Percentiles rank a stretch among this genome's conserved stretches.
Conservation (phyloP, 2,329 filamentous ascomycete genomes). For the Xylaria sp. region DNA sequence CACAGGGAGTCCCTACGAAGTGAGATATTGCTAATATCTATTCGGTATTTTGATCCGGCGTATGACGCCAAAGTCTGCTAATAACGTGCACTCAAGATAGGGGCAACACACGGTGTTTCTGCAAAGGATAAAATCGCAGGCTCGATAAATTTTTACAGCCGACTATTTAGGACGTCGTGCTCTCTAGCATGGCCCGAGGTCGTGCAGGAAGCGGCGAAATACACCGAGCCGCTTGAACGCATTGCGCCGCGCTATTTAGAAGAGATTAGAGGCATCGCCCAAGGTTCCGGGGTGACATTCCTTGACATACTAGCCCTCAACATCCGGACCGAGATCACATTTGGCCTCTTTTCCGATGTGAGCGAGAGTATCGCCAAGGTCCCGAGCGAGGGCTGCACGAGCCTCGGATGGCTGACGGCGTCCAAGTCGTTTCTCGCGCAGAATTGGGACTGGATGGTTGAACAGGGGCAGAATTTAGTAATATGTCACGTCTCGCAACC, state of each 20-base stretch:
- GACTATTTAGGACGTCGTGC: conserved; percentile 51
- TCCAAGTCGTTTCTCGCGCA: conserved; percentile 58
- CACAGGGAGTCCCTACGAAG: conserved; percentile 31
- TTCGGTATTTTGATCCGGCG: neutral
- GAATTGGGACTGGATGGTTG: conserved; percentile 70
- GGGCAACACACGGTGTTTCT: conserved; percentile 50
- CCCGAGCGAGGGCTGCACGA: conserved; percentile 66
- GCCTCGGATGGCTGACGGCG: conserved; percentile 57
- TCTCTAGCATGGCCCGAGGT: conserved; percentile 51
- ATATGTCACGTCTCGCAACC: conserved; percentile 58
- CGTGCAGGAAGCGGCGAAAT: conserved; percentile 55
- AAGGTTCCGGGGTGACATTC: conserved; percentile 58
- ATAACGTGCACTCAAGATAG: conserved; percentile 47
- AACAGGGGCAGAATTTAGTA: conserved; percentile 62
- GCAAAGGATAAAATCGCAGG: conserved; percentile 49
- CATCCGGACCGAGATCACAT: conserved; percentile 67
- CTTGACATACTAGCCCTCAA: conserved; percentile 69
- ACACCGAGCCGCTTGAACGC: conserved; percentile 57
- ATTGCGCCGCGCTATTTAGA: conserved; percentile 53
- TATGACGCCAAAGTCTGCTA: conserved; percentile 25
- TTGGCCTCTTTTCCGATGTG: conserved; percentile 61
- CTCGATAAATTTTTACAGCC: conserved; percentile 53
- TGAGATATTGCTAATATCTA: conserved; percentile 8
- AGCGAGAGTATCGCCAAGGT: conserved; percentile 30
- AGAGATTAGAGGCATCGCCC: conserved; percentile 65